Evolutionary conservation across 2,329 filamentous ascomycete species (phyloP), one percentile per base, ranked within the genome.

Genomic region (Alternaria sp.): DNA sequence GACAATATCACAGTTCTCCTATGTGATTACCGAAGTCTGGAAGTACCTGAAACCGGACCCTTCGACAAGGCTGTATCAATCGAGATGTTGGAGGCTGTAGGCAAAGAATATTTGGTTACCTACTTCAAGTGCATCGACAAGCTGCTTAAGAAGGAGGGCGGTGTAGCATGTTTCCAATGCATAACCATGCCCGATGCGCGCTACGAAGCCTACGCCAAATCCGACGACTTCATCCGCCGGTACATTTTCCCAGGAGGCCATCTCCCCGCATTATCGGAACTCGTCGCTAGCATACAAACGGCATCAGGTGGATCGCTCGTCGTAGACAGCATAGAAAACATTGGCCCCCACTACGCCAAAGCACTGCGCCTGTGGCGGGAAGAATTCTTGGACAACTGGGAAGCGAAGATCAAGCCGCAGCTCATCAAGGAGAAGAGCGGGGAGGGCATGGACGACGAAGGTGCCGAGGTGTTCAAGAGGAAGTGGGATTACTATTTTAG

Each of bases 181-280:
- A 92, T 91, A 70, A 92, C 90, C 2, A 91, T 91, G 84, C 89
- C 89, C 0, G 88, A 92, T 36, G 69, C 83, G 37, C 82, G 88
- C 51, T 88, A 90, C 71, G 85, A 86, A 62, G 84, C 83, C 7
- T 91, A 91, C 70, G 82, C 85, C 17, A 86, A 84, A 66, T 83
- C 84, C 3, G 86, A 90, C 73, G 89, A 91, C 71, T 92, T 92
- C 76, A 91, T 92, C 71, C 85, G 88, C 56, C 86, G 88, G 61
- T 91, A 92, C 76, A 92, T 92, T 54, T 92, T 93, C 76, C 90
- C 90, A 0, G 89, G 90, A n/a, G 90, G 90, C 0, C 88, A 92
- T 69, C 79, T 92, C 72, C 69, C 91, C 79, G 40, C 92, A 85
- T 56, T 89, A 78, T 66, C 87, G 82, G 69, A 97, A 80, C 58